Base-by-base conservation (phyloP, 2,329 filamentous ascomycete genomes). In the Botrytis squamosa region DNA sequence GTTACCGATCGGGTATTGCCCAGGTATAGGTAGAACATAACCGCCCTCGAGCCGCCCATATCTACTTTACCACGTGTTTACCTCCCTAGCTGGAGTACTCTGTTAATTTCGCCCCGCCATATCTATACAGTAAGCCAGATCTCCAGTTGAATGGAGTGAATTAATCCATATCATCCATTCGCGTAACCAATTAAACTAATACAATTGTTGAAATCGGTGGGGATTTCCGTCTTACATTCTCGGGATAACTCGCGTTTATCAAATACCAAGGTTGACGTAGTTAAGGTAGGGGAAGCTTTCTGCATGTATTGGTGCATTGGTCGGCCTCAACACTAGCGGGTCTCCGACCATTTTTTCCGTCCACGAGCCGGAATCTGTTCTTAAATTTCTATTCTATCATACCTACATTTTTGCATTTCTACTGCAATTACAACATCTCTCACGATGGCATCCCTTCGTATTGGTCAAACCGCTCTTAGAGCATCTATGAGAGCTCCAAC, bases 401-500 rank as follows among this genome's bases (percentile, higher is more conserved):
- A 75, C 40, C n/a, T 44, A 74, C 65, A 55, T 66, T 57, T 49
- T 38, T 67, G 46, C 80, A 81, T 81, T 82, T 66, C 44, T 52
- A 42, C 38, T 72, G 60, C 46, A 29, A 42, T 66, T 52, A 57
- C 29, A 14, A n/a, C 20, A 72, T 40, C 62, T 72, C 22, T 72
- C 70, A 89, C 85, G 85, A 97, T 97, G 93, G 92, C 94, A 83
- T 90, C 93, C 83, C 86, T 96, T 83, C 92, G 93, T 87, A 85
- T 97, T 82, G 90, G 92, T 86, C 90, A 92, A 82, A 89, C 92
- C 84, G 90, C 93, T 84, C 88, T 98, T 83, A 92, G 95, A 86
- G 89, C 93, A 82, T 91, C 92, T 75, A 85, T 93, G 82, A 86
- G 88, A 82, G 85, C 89, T 80, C 88, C 91, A 78, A 87, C 90